Conservation (phyloP, 2,329 filamentous ascomycete genomes). For the Grosmannia penicillata region DNA sequence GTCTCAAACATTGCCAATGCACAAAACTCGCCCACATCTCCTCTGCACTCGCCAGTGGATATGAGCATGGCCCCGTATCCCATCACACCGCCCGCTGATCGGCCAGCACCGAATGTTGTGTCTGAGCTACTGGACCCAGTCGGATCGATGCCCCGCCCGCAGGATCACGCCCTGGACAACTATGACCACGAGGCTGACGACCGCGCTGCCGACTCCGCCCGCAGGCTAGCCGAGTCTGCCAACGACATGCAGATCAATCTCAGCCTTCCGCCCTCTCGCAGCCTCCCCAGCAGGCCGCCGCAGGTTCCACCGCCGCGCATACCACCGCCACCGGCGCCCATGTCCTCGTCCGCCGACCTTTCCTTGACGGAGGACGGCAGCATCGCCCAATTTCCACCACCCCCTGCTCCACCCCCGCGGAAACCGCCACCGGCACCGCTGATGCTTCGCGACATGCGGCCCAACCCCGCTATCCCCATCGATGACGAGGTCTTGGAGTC, state of each 20-base stretch:
- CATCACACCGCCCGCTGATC: conserved; percentile 47
- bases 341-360: background rate
- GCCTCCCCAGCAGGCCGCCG: conserved; percentile 35
- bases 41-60: conserved; percentile 39
- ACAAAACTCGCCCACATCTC: conserved; percentile 5
- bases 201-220: conserved; percentile 26
- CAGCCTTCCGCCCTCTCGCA: conserved; percentile 40
- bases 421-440: conserved; percentile 79
- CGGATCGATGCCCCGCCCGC: conserved; percentile 44
- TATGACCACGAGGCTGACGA: conserved; percentile 42
- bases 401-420: conserved; percentile 46
- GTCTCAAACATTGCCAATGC: too few species aligned
- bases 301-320: conserved; percentile 36
- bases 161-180: conserved; percentile 42
- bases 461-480: conserved; percentile 14
- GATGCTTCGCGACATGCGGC: conserved; percentile 42
- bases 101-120: conserved; percentile 25
- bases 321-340: conserved; percentile 17
- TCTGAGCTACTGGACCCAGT: conserved; percentile 38
- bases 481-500: conserved; percentile 56
- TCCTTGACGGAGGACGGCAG: conserved; percentile 31
- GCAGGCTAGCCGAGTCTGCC: conserved; percentile 29
- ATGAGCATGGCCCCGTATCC: conserved; percentile 47
- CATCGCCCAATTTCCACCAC: conserved; percentile 34
- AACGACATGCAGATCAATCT: conserved; percentile 35